Evolutionary conservation across 139 green algal genomes (phyloP).

Genomic region (Eudorina sp.): DNA sequence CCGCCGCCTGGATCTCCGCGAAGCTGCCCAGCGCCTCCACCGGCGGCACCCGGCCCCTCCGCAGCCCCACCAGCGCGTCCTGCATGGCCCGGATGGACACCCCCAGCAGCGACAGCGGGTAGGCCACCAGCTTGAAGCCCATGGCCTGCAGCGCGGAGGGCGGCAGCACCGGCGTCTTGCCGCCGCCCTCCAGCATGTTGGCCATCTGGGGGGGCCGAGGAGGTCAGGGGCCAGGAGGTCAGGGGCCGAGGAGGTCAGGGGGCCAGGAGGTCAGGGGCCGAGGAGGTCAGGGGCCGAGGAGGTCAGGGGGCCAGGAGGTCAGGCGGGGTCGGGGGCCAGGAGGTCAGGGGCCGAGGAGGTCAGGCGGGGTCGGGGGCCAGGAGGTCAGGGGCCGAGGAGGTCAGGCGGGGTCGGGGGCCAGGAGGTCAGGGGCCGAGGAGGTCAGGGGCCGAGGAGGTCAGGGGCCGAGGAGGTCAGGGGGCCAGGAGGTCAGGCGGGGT

Average conservation of each 20-base stretch:
- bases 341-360: neutral
- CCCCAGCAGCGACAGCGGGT: slow-evolving; percentile 89
- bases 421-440: too few species aligned
- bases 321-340: neutral
- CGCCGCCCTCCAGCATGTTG: slow-evolving; percentile 96
- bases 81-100: slow-evolving; percentile 85
- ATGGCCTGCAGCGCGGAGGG: slow-evolving; percentile 76
- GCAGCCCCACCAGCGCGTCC: slow-evolving; percentile 38
- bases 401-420: too few species aligned
- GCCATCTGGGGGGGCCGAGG: slow-evolving; percentile 79
- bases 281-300: neutral
- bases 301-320: neutral
- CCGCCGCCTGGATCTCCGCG: slow-evolving; percentile 70
- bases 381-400: too few species aligned
- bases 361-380: neutral
- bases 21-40: slow-evolving; percentile 61
- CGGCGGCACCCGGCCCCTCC: slow-evolving; percentile 55
- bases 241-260: neutral
- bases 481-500: too few species aligned
- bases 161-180: slow-evolving; percentile 93
- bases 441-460: too few species aligned
- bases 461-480: too few species aligned
- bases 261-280: neutral
- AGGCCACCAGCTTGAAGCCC: slow-evolving; percentile 80
- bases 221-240: neutral